Percentiles rank a stretch among this genome's conserved stretches.
Evolutionary conservation across 2,329 filamentous ascomycete species (phyloP).

Genomic region (Aspergillus costaricaensis): DNA sequence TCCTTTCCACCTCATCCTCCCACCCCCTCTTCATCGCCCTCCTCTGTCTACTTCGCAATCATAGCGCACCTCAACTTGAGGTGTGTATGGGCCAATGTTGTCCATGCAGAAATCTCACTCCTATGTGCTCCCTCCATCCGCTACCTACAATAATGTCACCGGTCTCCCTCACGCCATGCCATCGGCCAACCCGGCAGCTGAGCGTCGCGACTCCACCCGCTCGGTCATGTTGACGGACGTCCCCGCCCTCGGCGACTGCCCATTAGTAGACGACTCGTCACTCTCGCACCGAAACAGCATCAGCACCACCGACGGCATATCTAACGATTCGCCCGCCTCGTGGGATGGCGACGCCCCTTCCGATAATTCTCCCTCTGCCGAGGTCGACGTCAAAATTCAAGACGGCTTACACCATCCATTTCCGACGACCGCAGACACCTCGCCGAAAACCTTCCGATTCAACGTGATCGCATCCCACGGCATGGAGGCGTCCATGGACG

Average conservation of each 20-base stretch:
- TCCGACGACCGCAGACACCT: conserved; percentile 18
- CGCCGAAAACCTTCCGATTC: conserved; percentile 28
- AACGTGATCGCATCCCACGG: conserved; percentile 27
- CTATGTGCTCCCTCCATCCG: conserved; percentile 27
- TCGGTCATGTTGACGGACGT: conserved; percentile 27
- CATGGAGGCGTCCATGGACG: conserved; percentile 28
- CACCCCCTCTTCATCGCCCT: background rate
- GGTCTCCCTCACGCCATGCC: conserved; percentile 12
- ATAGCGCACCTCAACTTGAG: conserved; percentile 5
- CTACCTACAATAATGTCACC: conserved; percentile 19
- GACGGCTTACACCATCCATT: conserved; percentile 18
- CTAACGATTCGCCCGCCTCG: conserved; percentile 33
- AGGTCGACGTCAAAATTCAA: conserved; percentile 25
- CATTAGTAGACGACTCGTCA: conserved; percentile 30
- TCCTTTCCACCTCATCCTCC: background rate
- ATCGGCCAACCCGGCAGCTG: conserved; percentile 10
- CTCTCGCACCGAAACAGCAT: conserved; percentile 35
- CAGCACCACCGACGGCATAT: conserved; percentile 38
- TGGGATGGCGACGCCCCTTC: conserved; percentile 30
- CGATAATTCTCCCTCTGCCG: conserved; percentile 24
- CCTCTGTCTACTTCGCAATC: background rate
- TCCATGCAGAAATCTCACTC: conserved; percentile 41
- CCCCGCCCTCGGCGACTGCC: conserved; percentile 27
- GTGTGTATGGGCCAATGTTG: conserved; percentile 36
- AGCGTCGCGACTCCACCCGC: conserved; percentile 26